Percentiles rank a stretch among this genome's conserved stretches.
These are phyloP conservation scores for Penicillium cosmopolitanum DNA, from an alignment of 495 filamentous ascomycete genomes.

Conservation along the genomic window DNA sequence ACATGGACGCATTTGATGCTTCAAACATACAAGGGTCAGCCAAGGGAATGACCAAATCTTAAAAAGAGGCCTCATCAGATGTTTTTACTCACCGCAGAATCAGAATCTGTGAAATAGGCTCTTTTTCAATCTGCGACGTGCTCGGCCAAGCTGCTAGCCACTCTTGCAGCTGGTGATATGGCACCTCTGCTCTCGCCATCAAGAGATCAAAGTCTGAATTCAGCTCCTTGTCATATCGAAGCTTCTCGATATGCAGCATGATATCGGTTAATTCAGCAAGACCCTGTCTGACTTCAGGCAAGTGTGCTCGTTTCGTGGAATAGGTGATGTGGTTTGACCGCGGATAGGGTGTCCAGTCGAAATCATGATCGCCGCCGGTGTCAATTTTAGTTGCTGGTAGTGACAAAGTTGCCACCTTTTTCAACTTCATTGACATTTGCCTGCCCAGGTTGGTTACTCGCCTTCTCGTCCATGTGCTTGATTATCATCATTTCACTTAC, in stretches of 20 bases:
- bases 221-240: slow-evolving; percentile 33
- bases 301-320: slow-evolving; percentile 33
- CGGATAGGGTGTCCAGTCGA: slow-evolving; percentile 45
- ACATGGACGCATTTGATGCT: slow-evolving; percentile 38
- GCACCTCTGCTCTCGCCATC: slow-evolving; percentile 21
- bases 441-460: slow-evolving; percentile 17
- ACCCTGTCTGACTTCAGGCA: slow-evolving; percentile 32
- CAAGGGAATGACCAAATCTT: neutral
- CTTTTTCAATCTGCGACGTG: slow-evolving; percentile 23
- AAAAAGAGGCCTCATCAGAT: neutral
- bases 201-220: slow-evolving; percentile 22
- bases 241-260: slow-evolving; percentile 28
- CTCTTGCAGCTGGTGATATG: slow-evolving; percentile 30
- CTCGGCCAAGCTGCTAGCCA: slow-evolving; percentile 34
- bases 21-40: neutral
- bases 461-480: neutral
- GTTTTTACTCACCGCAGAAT: slow-evolving; percentile 39
- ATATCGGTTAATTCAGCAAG: slow-evolving; percentile 32
- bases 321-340: slow-evolving; percentile 39
- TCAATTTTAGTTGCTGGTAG: slow-evolving; percentile 27
- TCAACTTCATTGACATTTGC: slow-evolving; percentile 38
- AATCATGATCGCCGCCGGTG: slow-evolving; percentile 21
- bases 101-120: slow-evolving; percentile 39
- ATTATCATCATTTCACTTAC: slow-evolving; percentile 25
- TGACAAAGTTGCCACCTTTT: slow-evolving; percentile 25